phyloP scores from a whole-genome alignment of 2,329 filamentous ascomycete genomes.

The Emergomyces orientalis region DNA sequence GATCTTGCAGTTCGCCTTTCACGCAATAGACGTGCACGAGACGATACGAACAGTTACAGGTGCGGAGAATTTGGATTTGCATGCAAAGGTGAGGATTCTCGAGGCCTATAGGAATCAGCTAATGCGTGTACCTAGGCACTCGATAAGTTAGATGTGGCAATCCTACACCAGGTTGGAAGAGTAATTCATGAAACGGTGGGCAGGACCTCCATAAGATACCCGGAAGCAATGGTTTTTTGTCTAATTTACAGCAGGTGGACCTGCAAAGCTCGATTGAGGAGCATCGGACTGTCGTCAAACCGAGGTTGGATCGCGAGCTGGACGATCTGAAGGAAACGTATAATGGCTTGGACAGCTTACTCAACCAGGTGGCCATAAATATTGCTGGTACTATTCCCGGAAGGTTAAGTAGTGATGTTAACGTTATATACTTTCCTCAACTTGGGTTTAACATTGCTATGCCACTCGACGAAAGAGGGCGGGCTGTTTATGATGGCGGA shows the following conservation, averaged over 20 bases:
- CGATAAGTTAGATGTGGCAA: conserved; percentile 48
- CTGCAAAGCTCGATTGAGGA: conserved; percentile 66
- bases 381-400: conserved; percentile 55
- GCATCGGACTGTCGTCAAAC: conserved; percentile 61
- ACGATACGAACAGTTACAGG: conserved; percentile 49
- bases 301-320: conserved; percentile 62
- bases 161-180: conserved; percentile 57
- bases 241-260: conserved; percentile 48
- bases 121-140: conserved; percentile 40
- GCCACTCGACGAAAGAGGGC: conserved; percentile 51
- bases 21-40: conserved; percentile 61
- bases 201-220: background rate
- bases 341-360: conserved; percentile 63
- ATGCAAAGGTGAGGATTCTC: conserved; percentile 40
- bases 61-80: conserved; percentile 44
- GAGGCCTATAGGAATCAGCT: background rate
- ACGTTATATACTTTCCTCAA: conserved; percentile 85
- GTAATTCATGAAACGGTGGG: conserved; percentile 57
- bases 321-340: conserved; percentile 72
- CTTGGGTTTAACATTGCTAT: conserved; percentile 82
- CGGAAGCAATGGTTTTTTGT: background rate
- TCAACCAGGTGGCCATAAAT: conserved; percentile 58
- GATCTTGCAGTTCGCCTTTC: conserved; percentile 54
- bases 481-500: conserved; percentile 55
- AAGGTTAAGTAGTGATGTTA: conserved; percentile 46